Evolutionary conservation across 768 basidiomycete genomes (phyloP), one percentile per base, ranked within the genome.

Genomic region (Strobilomyces confusus): DNA sequence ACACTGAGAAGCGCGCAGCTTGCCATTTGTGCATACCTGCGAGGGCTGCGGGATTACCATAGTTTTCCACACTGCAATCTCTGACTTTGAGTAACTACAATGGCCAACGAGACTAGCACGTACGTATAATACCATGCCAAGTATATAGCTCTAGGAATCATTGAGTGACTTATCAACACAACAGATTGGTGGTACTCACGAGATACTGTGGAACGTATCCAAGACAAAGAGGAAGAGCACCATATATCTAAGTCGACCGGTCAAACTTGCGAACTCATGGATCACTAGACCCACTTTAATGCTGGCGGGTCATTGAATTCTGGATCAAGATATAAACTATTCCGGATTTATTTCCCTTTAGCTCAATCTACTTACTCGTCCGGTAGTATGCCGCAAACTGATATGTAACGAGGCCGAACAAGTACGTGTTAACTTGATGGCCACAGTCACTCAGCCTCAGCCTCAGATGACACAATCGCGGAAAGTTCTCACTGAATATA

Each of bases 361-460:
- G 15, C 9, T 43, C 14, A 5, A 15, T 43, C 23, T 9, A 43
- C 41, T 2, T 26, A 43, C 41, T 44, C 9, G 17, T 19, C 30
- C n/a, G 26, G 12, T 32, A 32, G 44, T 44, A 44, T n/a, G 44
- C 9, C n/a, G 44, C 44, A 17, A 44, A 44, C 8, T 44, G 44
- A 12, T 44, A 44, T 9, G 44, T 44, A 11, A 44, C 44, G 32
- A 77, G 64, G 1, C 76, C 75, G 52, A 73, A 77, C 14, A 77
- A 58, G 33, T 48, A 63, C 70, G 17, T 57, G 32, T 25, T 17
- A 4, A 26, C 64, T 65, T 20, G 15, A 25, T 36, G n/a, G n/a
- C n/a, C 14, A 6, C 6, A 22, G 15, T 5, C 5, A 5, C 9
- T 58, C 41, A 48, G 14, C 4, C 6, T 13, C 17, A 19, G 11